Evolutionary conservation across 306 rosid genomes (phyloP), one percentile per base, ranked within the genome.

Genomic region (Corylus americana): DNA sequence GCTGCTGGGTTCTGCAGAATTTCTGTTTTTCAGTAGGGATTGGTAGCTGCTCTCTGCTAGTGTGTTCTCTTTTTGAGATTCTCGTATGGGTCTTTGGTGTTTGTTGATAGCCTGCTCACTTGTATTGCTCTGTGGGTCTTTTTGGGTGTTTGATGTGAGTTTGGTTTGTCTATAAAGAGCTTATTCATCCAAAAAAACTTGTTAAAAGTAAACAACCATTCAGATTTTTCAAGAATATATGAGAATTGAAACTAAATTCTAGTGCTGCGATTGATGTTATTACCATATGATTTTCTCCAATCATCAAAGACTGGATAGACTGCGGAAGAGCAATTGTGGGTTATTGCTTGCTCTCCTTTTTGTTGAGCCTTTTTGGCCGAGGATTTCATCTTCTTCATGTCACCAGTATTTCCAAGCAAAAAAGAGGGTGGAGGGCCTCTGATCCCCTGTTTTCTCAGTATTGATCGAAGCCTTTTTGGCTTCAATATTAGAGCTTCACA

Each of bases 391-490:
- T 76, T 77, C 50, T 74, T 75, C 14, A 88, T 68, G 42, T 82
- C 92, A 13, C 3, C 8, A 4, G 80, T 75, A 39, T 88, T 88
- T 61, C 92, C 87, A 1, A 82, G 84, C 3, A 86, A 73, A 35
- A 84, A 39, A 70, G 80, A 49, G n/a, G 85, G 77, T 5, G 85
- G 76, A 27, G 92, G 90, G 42, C 92, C 92, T 9, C 11, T 80
- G 63, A 88, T 82, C 10, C 92, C 87, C 84, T 88, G 92, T 16
- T 82, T 84, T 45, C 27, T 67, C 8, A 87, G 76, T 37, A 57
- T 67, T 50, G 84, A 58, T 14, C 87, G 73, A 55, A 84, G 77
- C 44, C 82, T 78, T 29, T 64, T 39, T 66, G 90, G 90, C 61
- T 82, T 77, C 55, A 11, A 7, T 58, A 82, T 81, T 16, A 87